phyloP scores from a whole-genome alignment of 495 filamentous ascomycete genomes.

The Annulohypoxylon moriforme region DNA sequence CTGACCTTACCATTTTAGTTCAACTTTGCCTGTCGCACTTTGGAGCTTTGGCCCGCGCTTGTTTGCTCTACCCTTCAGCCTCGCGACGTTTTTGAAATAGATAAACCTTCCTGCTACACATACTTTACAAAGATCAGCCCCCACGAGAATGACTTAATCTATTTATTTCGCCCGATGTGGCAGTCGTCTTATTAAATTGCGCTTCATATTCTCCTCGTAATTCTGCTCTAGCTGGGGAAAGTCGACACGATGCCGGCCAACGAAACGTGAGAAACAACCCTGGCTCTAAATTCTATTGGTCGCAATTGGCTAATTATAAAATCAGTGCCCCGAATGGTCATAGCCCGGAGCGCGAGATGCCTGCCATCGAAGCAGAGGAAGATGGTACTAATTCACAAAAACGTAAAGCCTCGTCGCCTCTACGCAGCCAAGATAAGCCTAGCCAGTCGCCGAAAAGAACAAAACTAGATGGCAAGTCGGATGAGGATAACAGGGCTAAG shows the following conservation, averaged over 20 bases:
- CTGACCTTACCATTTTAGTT: slow-evolving; percentile 25
- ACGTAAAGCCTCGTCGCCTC: slow-evolving; percentile 44
- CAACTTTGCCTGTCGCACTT: slow-evolving; percentile 27
- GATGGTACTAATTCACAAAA: slow-evolving; percentile 28
- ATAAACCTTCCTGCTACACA: not conserved
- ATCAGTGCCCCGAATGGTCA: slow-evolving; percentile 34
- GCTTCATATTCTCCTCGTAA: not conserved
- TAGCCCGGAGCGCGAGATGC: slow-evolving; percentile 32
- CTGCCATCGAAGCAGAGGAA: slow-evolving; percentile 24
- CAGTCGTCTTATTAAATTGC: slow-evolving; percentile 7
- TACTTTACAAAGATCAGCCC: not conserved
- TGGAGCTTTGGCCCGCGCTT: slow-evolving; percentile 22
- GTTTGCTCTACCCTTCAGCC: slow-evolving; percentile 21
- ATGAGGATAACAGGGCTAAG: slow-evolving; percentile 40
- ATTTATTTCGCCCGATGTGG: slow-evolving; percentile 19
- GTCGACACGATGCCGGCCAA: slow-evolving; percentile 39
- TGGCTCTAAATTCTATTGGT: slow-evolving; percentile 25
- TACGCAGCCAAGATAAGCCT: slow-evolving; percentile 18
- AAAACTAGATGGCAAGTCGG: slow-evolving; percentile 43
- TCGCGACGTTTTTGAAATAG: slow-evolving; percentile 15
- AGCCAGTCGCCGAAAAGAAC: slow-evolving; percentile 46
- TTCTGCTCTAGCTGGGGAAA: slow-evolving; percentile 5
- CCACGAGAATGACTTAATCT: slow-evolving; percentile 15
- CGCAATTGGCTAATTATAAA: slow-evolving; percentile 32
- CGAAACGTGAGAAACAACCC: slow-evolving; percentile 36